Evolutionary conservation across 371 early-diverging fungal genomes (phyloP).

Genomic region (Rhizopus delemar): DNA sequence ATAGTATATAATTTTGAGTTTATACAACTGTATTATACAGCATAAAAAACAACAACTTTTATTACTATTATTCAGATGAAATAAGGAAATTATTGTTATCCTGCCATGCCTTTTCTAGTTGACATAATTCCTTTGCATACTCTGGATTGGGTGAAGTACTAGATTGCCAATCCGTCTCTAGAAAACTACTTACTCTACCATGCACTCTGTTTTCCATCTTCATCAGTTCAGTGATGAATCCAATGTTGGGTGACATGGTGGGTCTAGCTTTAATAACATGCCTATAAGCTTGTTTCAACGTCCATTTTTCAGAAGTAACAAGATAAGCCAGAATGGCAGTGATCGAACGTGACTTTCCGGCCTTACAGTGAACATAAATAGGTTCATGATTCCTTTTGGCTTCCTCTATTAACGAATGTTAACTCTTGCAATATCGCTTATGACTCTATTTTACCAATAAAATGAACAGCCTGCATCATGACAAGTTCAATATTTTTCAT

Average conservation of each 20-base stretch:
- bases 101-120: conserved; percentile 25
- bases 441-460: conserved; percentile 54
- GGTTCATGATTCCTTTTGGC: conserved; percentile 52
- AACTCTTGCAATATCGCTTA: conserved; percentile 1
- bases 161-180: conserved; percentile 45
- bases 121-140: conserved; percentile 18
- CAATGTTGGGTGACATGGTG: conserved; percentile 83
- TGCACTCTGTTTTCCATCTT: conserved; percentile 69
- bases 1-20: no score
- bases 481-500: conserved; percentile 62
- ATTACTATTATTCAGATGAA: not conserved
- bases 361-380: conserved; percentile 85
- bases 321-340: conserved; percentile 79
- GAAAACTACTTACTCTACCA: conserved; percentile 53
- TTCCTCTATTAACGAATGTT: conserved; percentile 31
- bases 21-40: no score
- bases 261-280: conserved; percentile 71
- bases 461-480: conserved; percentile 58
- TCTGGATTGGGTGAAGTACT: conserved; percentile 23
- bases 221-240: conserved; percentile 78
- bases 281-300: conserved; percentile 72
- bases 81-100: not conserved
- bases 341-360: conserved; percentile 81
- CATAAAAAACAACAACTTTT: no score
- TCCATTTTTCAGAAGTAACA: conserved; percentile 66